Evolutionary conservation across 2,329 filamentous ascomycete genomes (phyloP), one percentile per base, ranked within the genome.

Genomic region (Chalaropsis ovoidea): DNA sequence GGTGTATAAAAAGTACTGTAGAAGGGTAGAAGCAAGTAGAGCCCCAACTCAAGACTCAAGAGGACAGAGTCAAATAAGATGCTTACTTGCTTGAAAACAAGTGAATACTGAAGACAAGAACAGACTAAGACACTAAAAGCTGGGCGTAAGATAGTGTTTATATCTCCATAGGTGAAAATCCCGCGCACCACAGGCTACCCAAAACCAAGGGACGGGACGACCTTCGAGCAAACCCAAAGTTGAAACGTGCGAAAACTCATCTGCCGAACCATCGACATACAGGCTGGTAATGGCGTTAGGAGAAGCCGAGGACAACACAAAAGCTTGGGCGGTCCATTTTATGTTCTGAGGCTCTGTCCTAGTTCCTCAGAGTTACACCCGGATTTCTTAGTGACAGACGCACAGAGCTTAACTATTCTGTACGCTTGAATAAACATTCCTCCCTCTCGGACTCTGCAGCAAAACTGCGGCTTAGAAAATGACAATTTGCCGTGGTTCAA

Each of bases 311-410:
- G 54, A 15, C 15, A 35, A 7, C 7, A 58, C 17, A 58, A 58
- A 58, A 35, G 54, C 54, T 39, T 58, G 31, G 54, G 54, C 54
- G 24, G 24, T 17, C 13, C 27, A 58, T 52, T 52, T 22, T 52
- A 19, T 24, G 22, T 24, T 11, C 19, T 52, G 47, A 52, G 47
- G 47, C 47, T 52, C 47, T 52, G 47, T 27, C 24, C 15, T 24
- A 52, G 22, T 22, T 22, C 47, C 47, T 7, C 24, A 1, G 47
- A 24, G 1, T 52, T 27, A 17, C 11, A 52, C 27, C 47, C 47
- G 11, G 35, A 7, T 1, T 52, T 52, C 24, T 7, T 52, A 15
- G 47, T 27, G 47, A 52, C 15, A 27, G 47, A 52, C 8, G 47
- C 22, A 3, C 10, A 22, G 19, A 52, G 31, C 11, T 24, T 49